Conservation (phyloP, 192 early-diverging fungal genomes). For the Globomyces pollinis-pini region DNA sequence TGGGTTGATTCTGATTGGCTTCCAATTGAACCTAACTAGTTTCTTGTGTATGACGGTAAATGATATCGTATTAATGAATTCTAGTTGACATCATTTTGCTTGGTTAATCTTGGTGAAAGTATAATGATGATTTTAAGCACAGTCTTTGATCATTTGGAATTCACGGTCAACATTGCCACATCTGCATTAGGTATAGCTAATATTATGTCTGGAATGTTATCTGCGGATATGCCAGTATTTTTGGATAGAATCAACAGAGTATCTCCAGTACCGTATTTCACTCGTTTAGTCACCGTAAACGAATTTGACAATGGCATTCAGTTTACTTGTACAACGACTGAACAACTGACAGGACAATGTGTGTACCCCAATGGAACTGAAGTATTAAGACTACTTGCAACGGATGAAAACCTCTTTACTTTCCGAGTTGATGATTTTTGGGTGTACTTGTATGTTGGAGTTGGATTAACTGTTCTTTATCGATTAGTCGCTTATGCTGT, state of each 20-base stretch:
- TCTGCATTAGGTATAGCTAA: conserved; percentile 24
- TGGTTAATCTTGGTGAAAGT: conserved; percentile 32
- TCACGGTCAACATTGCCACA: conserved; percentile 31
- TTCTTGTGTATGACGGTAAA: conserved; percentile 22
- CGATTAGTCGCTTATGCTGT: background rate
- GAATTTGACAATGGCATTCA: conserved; percentile 9
- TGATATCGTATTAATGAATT: no score
- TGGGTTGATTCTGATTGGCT: conserved; percentile 13
- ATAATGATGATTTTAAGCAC: conserved; percentile 41
- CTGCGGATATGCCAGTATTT: conserved; percentile 25
- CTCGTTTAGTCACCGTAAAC: conserved; percentile 20
- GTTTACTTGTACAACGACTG: conserved; percentile 16
- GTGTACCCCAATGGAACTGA: conserved; percentile 23
- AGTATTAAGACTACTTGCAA: conserved; percentile 19
- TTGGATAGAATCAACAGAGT: conserved; percentile 29
- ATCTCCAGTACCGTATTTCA: conserved; percentile 24
- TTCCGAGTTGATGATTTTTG: background rate
- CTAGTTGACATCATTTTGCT: conserved; percentile 11
- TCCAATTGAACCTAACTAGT: conserved; percentile 15
- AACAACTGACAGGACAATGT: conserved; percentile 10
- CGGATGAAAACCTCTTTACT: conserved; percentile 11
- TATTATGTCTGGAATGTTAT: conserved; percentile 20
- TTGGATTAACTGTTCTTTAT: conserved; percentile 15
- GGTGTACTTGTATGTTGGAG: conserved; percentile 18
- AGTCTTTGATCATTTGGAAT: conserved; percentile 28